phyloP scores from a whole-genome alignment of 768 basidiomycete species.

The Xerocomellus intermedius region DNA sequence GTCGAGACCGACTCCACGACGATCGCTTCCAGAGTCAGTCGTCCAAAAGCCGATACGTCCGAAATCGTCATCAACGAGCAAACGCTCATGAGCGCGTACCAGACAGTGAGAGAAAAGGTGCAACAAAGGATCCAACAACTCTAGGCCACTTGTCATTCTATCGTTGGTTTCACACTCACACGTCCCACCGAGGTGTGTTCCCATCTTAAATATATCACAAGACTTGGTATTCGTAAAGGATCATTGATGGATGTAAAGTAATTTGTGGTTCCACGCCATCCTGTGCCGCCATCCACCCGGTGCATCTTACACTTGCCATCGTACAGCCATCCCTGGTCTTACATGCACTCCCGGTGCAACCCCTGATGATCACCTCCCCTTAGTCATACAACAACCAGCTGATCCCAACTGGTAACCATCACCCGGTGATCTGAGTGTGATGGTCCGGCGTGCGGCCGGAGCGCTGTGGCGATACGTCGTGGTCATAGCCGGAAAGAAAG shows the following conservation, averaged over 20 bases:
- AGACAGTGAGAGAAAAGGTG: slow-evolving; percentile 83
- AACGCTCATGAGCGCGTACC: slow-evolving; percentile 90
- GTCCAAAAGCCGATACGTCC: slow-evolving; percentile 88
- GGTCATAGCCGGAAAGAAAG: slow-evolving; percentile 15
- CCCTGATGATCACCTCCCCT: not conserved
- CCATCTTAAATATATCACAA: not conserved
- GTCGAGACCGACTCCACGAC: slow-evolving; percentile 94
- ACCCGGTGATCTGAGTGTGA: not conserved
- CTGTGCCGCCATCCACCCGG: not conserved
- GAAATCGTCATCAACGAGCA: slow-evolving; percentile 99
- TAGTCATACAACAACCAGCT: slow-evolving; percentile 18
- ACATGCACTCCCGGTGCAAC: not conserved
- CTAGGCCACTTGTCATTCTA: slow-evolving; percentile 35
- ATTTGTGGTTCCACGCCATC: not conserved
- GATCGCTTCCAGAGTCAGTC: slow-evolving; percentile 92
- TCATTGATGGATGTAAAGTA: slow-evolving; percentile 10
- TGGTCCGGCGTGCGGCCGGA: not conserved
- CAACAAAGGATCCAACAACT: slow-evolving; percentile 79
- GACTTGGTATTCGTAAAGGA: not conserved
- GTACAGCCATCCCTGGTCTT: not conserved
- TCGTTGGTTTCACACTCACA: not conserved
- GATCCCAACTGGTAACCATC: not conserved
- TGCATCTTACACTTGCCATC: slow-evolving; percentile 12
- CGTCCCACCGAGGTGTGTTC: not conserved
- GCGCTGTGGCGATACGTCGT: not conserved